A percentile compares a stretch with the other conserved stretches of the same genome.
Conservation (phyloP, 2,329 filamentous ascomycete species). For the Ophiocordyceps camponoti-rufipedis region DNA sequence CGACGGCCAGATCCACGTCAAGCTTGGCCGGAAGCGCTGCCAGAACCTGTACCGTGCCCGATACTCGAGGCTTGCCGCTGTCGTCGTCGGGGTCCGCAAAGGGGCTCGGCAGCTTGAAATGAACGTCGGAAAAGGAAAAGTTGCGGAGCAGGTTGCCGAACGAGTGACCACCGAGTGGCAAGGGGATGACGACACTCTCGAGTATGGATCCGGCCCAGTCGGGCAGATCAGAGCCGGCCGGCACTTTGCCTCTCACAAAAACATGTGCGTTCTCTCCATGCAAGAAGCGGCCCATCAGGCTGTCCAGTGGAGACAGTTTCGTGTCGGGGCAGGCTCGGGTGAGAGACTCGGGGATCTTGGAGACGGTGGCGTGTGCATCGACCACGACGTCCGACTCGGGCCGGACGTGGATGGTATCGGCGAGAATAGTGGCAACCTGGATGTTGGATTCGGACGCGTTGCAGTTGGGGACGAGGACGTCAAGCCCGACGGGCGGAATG, state of each 20-base stretch:
- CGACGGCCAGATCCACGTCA: conserved; percentile 69
- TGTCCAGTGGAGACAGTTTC: conserved; percentile 66
- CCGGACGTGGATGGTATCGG: conserved; percentile 45
- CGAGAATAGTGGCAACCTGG: conserved; percentile 57
- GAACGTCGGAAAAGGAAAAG: conserved; percentile 69
- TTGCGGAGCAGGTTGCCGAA: conserved; percentile 75
- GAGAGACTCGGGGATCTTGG: conserved; percentile 54
- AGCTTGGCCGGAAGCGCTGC: conserved; percentile 69
- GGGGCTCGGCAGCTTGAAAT: conserved; percentile 71
- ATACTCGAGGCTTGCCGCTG: conserved; percentile 58
- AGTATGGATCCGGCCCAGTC: conserved; percentile 69
- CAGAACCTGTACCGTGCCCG: conserved; percentile 64
- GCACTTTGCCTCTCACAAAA: conserved; percentile 63
- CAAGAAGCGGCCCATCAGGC: conserved; percentile 64
- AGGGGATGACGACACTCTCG: conserved; percentile 62
- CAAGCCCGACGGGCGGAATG: conserved; percentile 66
- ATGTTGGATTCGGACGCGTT: conserved; percentile 53
- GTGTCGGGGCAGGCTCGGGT: conserved; percentile 58
- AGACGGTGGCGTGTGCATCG: conserved; percentile 53
- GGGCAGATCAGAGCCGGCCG: conserved; percentile 49
- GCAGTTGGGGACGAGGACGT: conserved; percentile 74
- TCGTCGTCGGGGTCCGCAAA: conserved; percentile 59
- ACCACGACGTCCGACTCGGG: conserved; percentile 51
- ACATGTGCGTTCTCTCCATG: conserved; percentile 61
- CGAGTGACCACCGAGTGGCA: conserved; percentile 66